A percentile compares a stretch with the other conserved stretches of the same genome.
Evolutionary conservation across 2,329 filamentous ascomycete species (phyloP).

Genomic region (Fusarium denticulatum): DNA sequence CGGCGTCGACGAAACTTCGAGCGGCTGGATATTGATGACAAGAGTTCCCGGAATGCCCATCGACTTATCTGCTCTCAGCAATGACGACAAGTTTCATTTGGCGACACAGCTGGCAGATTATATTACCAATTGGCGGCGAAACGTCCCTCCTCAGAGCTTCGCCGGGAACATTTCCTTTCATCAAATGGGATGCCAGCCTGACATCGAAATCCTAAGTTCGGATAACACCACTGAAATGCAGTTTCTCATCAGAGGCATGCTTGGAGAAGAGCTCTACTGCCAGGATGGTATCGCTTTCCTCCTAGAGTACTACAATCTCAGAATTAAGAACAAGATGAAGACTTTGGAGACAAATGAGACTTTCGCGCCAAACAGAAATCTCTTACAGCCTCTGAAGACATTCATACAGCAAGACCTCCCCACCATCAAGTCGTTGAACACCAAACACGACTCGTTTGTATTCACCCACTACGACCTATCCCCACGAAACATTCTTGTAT

Average conservation of each 20-base stretch:
- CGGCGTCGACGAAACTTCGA: background rate
- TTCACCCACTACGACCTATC: slow-evolving; percentile 16
- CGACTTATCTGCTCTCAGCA: background rate
- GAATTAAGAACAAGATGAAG: background rate
- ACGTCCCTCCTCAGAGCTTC: background rate
- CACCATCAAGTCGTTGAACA: accelerated
- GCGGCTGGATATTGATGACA: slow-evolving; percentile 14
- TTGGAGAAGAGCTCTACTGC: background rate
- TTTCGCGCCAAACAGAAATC: background rate
- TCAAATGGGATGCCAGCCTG: accelerated
- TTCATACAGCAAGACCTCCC: background rate
- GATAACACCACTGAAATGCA: accelerated
- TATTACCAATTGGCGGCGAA: background rate
- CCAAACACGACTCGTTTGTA: background rate
- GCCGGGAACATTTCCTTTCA: background rate
- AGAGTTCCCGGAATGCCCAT: background rate
- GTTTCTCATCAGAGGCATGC: background rate
- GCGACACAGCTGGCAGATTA: slow-evolving; percentile 1
- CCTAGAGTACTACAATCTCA: background rate
- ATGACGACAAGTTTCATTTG: background rate
- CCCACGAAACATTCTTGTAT: slow-evolving; percentile 10
- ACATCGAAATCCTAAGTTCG: accelerated
- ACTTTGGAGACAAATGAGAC: background rate
- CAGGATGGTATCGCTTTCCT: accelerated
- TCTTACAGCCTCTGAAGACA: accelerated